Evolutionary conservation across 2,329 filamentous ascomycete genomes (phyloP).

Genomic region (Botryotinia narcissicola): DNA sequence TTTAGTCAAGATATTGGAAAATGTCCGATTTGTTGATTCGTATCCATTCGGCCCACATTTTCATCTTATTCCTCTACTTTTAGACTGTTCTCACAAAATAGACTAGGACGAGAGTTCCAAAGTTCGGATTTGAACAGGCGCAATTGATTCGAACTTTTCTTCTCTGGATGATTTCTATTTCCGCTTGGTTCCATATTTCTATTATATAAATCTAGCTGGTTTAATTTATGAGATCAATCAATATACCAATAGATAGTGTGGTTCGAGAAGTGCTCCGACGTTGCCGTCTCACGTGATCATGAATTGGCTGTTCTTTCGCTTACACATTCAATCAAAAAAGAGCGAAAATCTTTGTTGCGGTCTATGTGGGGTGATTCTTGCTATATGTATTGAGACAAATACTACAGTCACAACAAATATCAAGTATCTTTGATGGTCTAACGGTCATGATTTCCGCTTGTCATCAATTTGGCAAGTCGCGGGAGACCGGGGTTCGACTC

Average conservation of each 20-base stretch:
- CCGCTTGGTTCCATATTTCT: accelerated
- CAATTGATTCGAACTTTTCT: not conserved
- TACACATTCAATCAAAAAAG: not conserved
- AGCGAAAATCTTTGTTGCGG: too few relatives aligned
- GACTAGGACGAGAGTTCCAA: not conserved
- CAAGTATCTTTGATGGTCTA: conserved; percentile 37
- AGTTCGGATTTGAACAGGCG: not conserved
- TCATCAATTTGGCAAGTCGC: conserved; percentile 27
- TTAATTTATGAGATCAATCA: not conserved
- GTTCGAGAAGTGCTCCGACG: not conserved
- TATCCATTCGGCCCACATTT: too few relatives aligned
- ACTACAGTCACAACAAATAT: accelerated
- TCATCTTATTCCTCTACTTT: too few relatives aligned
- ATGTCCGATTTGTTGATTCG: too few relatives aligned
- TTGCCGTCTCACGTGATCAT: not conserved
- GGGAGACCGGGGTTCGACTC: conserved; percentile 35
- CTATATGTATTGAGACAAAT: accelerated
- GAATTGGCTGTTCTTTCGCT: not conserved
- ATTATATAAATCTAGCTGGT: not conserved
- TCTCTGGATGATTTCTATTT: not conserved
- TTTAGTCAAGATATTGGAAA: too few relatives aligned
- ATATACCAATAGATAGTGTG: not conserved
- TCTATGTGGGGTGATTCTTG: not conserved
- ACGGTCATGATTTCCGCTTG: conserved; percentile 41
- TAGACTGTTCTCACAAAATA: not conserved